Base-by-base conservation (phyloP, 2,329 filamentous ascomycete genomes). In the Pyricularia pennisetigena region DNA sequence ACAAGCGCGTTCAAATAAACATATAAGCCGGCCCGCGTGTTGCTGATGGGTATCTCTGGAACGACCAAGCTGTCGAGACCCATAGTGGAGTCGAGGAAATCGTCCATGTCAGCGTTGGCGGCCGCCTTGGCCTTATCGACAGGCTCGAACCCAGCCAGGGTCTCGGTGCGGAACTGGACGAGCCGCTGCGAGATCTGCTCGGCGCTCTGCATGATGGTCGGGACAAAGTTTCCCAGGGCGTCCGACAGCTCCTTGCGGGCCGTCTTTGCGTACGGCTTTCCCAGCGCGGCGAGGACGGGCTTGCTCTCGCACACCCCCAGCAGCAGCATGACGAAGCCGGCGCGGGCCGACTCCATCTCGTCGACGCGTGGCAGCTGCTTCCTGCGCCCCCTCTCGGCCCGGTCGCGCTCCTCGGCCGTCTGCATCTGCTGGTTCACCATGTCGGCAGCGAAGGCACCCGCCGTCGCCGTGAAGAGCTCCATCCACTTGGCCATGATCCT, bases 1-100 rank as follows among this genome's bases (percentile, higher is more conserved):
- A 95, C 91, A 75, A 91, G 85, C 68, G 93, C 88, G 75, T 93
- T 95, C 9, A 97, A 81, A 76, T 94, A 95, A 7, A 97, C 83
- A 75, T 95, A 97, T 68, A 97, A 82, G 5, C 91, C 93, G 67
- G 92, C 91, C 76, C 93, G 86, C 3, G 93, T 92, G 72, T 92
- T 93, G 65, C 89, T 82, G 32, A 88, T 81, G 3, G 90, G 90
- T 10, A 94, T 79, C 66, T 96, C 91, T 29, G 83, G 76, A 12
- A 87, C 76, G 16, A 82, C 82, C 59, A 85, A 80, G 70, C 77
- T 84, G n/a, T 86, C 84, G 57, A 87, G 75, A 0, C 81, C 85
- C 68, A 88, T 80, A 4, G 82, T 80, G 26, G 85, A 83, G 73
- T 87, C 85, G 28, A 88, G 77, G 41, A 88, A 77, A 63, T 88